phyloP scores from a whole-genome alignment of 2,329 filamentous ascomycete species.

The Fusarium sp. region DNA sequence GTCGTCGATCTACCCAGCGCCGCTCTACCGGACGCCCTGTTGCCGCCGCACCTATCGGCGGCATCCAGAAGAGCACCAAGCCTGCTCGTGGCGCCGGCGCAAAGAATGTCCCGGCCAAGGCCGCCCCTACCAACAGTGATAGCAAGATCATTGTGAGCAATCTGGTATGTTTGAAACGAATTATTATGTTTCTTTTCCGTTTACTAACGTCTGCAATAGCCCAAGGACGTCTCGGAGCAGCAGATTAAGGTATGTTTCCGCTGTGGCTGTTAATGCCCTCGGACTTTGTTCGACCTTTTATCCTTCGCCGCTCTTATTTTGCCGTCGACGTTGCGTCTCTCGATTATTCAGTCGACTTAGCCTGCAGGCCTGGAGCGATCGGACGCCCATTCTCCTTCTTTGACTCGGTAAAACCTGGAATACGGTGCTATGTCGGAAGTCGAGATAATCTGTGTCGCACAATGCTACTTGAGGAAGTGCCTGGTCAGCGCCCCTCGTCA shows the following conservation, averaged over 20 bases:
- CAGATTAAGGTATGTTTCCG: conserved; percentile 99
- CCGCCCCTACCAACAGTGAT: conserved; percentile 73
- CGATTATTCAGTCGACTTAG: conserved; percentile 37
- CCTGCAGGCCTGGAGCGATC: conserved; percentile 46
- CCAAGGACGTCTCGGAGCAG: conserved; percentile 93
- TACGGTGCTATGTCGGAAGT: conserved; percentile 63
- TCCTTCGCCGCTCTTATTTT: conserved; percentile 57
- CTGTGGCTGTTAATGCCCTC: conserved; percentile 76
- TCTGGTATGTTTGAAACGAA: conserved; percentile 75
- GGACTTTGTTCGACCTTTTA: conserved; percentile 77
- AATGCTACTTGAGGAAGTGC: conserved; percentile 58
- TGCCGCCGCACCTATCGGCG: conserved; percentile 80
- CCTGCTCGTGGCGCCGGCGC: conserved; percentile 69
- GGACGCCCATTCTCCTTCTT: conserved; percentile 52
- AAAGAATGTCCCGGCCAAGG: conserved; percentile 75
- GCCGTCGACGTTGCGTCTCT: conserved; percentile 49
- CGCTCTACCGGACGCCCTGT: conserved; percentile 66
- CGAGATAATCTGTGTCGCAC: conserved; percentile 69
- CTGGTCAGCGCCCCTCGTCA: conserved; percentile 64
- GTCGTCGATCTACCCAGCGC: conserved; percentile 64
- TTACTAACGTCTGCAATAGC: conserved; percentile 73
- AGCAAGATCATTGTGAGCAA: conserved; percentile 99
- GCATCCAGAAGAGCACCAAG: conserved; percentile 83
- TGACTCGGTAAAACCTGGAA: conserved; percentile 49
- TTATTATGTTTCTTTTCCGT: background rate